Percentiles rank a stretch among this genome's conserved stretches.
Evolutionary conservation across 78 protist genomes (phyloP).

Genomic region (Reticulomyxa filosa): DNA sequence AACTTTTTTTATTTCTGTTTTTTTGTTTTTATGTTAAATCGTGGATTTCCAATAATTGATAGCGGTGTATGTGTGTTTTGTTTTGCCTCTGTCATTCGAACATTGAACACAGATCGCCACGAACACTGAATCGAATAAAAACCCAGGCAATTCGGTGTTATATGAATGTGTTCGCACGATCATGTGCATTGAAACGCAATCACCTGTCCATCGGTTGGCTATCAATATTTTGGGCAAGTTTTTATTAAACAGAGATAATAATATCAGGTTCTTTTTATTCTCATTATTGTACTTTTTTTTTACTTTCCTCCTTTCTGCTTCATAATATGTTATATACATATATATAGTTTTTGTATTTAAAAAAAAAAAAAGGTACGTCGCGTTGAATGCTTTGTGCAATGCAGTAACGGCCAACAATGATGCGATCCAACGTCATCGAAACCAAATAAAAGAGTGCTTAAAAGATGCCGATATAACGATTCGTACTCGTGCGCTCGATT

Average conservation of each 20-base stretch:
- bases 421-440: constrained; percentile 85
- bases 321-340: too few species aligned
- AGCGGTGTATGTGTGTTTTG: neutral
- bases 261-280: too few species aligned
- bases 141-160: constrained; percentile 83
- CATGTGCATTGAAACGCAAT: constrained; percentile 48
- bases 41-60: too few species aligned
- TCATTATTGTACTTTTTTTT: too few species aligned
- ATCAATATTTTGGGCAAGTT: constrained; percentile 83
- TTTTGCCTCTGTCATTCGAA: neutral
- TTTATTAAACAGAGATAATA: constrained; percentile 69
- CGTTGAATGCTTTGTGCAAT: constrained; percentile 12
- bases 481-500: constrained; percentile 41
- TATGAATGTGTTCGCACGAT: constrained; percentile 83
- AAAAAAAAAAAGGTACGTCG: too few species aligned
- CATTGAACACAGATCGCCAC: constrained; percentile 43
- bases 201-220: constrained; percentile 68
- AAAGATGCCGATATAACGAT: constrained; percentile 84
- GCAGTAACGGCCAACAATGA: constrained; percentile 26
- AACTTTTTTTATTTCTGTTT: neutral
- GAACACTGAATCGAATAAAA: constrained; percentile 63
- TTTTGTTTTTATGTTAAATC: neutral
- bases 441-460: constrained; percentile 83
- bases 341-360: neutral
- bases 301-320: neutral